phyloP scores from a whole-genome alignment of 192 early-diverging fungal genomes.

The Entomortierella beljakovae region DNA sequence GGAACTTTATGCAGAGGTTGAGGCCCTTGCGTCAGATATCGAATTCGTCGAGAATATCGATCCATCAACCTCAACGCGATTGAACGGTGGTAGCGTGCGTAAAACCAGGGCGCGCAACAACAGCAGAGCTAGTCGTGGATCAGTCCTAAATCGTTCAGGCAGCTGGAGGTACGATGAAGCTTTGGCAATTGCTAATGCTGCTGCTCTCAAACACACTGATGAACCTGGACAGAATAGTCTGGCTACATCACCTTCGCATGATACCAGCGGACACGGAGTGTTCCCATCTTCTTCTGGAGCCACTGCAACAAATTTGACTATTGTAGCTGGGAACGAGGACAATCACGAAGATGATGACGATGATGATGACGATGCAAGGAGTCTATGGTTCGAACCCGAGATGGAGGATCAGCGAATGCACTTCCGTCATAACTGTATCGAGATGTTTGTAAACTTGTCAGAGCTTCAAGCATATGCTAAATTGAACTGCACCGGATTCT shows the following conservation, averaged over 20 bases:
- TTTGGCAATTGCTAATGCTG: constrained; percentile 19
- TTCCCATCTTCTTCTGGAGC: constrained; percentile 29
- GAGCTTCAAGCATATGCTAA: constrained; percentile 91
- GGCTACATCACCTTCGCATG: constrained; percentile 12
- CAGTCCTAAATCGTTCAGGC: constrained; percentile 33
- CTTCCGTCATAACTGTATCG: constrained; percentile 64
- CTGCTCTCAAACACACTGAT: constrained; percentile 10
- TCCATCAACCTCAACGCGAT: constrained; percentile 8
- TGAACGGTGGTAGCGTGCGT: constrained; percentile 34
- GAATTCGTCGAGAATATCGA: constrained; percentile 58
- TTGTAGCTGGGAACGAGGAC: not conserved
- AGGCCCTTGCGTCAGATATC: constrained; percentile 69
- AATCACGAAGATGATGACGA: constrained; percentile 26
- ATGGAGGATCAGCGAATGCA: constrained; percentile 54
- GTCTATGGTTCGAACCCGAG: constrained; percentile 49
- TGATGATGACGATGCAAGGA: constrained; percentile 34
- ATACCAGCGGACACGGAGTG: constrained; percentile 7
- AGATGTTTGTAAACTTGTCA: constrained; percentile 85
- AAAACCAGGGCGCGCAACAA: constrained; percentile 46
- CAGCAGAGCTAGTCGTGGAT: constrained; percentile 35
- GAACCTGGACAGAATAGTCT: constrained; percentile 3
- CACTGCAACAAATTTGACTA: not conserved
- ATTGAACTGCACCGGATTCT: constrained; percentile 92
- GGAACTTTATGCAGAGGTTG: constrained; percentile 78
- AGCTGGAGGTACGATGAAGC: constrained; percentile 49